Evolutionary conservation across 1,284 basidiomycete genomes (phyloP).

Genomic region (Ustilago crameri): DNA sequence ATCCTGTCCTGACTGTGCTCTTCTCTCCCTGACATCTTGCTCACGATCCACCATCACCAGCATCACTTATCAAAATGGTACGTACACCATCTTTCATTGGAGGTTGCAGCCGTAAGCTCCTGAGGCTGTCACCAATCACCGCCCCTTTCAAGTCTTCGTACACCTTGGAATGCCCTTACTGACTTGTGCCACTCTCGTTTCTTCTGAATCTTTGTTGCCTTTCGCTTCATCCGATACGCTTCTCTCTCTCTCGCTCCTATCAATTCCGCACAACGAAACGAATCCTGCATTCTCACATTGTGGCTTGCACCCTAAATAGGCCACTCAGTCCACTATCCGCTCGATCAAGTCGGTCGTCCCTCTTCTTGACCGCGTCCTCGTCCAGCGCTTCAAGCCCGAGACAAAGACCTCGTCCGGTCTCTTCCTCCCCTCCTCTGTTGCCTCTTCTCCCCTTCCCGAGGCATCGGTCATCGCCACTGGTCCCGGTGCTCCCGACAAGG

Average conservation of each 20-base stretch:
- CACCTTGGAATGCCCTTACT: neutral
- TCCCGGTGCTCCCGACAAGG: slow-evolving; percentile 87
- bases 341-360: slow-evolving; percentile 91
- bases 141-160: too few species aligned
- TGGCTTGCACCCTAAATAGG: slow-evolving; percentile 9
- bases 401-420: slow-evolving; percentile 74
- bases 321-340: slow-evolving; percentile 64
- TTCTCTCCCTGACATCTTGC: neutral
- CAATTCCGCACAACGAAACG: too few species aligned
- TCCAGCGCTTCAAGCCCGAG: slow-evolving; percentile 93
- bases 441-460: slow-evolving; percentile 86
- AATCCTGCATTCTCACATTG: neutral
- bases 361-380: slow-evolving; percentile 93
- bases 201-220: too few species aligned
- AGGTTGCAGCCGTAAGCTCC: neutral
- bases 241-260: neutral
- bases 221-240: neutral
- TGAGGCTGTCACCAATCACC: neutral
- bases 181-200: neutral
- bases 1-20: neutral
- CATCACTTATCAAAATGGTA: slow-evolving; percentile 31
- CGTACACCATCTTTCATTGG: neutral
- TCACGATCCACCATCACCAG: slow-evolving; percentile 3
- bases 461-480: slow-evolving; percentile 96
- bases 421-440: slow-evolving; percentile 89